Conservation (phyloP, 2,329 filamentous ascomycete species). For the Fusarium chlamydosporum region DNA sequence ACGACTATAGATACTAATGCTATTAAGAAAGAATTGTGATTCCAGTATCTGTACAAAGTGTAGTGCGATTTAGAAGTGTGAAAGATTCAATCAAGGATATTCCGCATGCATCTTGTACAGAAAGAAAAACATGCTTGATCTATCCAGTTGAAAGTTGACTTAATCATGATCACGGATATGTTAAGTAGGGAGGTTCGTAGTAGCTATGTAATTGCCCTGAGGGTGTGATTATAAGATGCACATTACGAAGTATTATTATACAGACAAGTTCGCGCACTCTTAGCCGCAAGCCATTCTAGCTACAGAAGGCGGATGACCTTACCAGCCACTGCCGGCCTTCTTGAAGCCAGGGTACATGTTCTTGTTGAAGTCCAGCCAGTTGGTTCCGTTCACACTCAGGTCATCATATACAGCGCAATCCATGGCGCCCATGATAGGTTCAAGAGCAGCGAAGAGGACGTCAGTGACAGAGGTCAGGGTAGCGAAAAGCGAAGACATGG, state of each 20-base stretch:
- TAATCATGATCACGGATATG: too few species aligned
- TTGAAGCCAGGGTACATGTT: slow-evolving; percentile 43
- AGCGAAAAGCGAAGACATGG: slow-evolving; percentile 56
- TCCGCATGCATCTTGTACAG: too few species aligned
- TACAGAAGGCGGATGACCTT: background rate
- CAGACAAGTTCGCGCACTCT: background rate
- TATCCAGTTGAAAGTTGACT: too few species aligned
- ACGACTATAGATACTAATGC: background rate
- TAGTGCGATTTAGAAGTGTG: too few species aligned
- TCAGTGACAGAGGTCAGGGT: slow-evolving; percentile 47
- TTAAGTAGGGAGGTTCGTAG: too few species aligned
- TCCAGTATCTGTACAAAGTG: too few species aligned
- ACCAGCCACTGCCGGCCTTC: slow-evolving; percentile 44
- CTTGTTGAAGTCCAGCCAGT: slow-evolving; percentile 43
- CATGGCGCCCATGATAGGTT: slow-evolving; percentile 40
- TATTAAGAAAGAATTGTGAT: too few species aligned
- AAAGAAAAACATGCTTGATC: too few species aligned
- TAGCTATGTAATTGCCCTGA: background rate
- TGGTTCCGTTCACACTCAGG: slow-evolving; percentile 41
- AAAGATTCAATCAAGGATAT: too few species aligned
- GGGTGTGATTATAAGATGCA: slow-evolving; percentile 1
- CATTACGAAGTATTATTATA: slow-evolving; percentile 18
- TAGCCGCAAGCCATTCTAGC: background rate
- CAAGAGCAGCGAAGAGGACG: slow-evolving; percentile 37
- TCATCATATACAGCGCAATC: slow-evolving; percentile 37